Percentiles rank a stretch among this genome's conserved stretches.
These are phyloP conservation scores for Setaria italica DNA, from an alignment of 202 grass and related monocot species.

Conservation along the genomic window DNA sequence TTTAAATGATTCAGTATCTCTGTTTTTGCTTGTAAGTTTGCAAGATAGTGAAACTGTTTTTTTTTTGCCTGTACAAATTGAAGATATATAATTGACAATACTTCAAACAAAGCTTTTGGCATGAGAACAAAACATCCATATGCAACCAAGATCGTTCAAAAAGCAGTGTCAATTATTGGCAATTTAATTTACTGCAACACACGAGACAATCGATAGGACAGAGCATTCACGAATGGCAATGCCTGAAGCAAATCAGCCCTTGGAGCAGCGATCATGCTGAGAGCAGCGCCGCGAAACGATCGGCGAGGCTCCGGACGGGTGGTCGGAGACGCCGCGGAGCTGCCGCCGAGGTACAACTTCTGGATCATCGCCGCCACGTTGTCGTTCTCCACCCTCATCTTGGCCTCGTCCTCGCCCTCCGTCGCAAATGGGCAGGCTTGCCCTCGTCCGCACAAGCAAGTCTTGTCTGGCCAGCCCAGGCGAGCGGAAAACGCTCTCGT, in stretches of 20 bases:
- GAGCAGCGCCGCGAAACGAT: slow-evolving; percentile 50
- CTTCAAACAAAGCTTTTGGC: no score
- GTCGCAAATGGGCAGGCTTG: slow-evolving; percentile 39
- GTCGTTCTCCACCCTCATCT: slow-evolving; percentile 58
- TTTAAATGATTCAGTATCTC: no score
- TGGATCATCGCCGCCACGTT: slow-evolving; percentile 75
- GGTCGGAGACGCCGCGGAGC: slow-evolving; percentile 59
- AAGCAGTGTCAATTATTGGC: neutral
- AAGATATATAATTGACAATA: no score
- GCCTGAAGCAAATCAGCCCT: no score
- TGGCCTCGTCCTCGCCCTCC: slow-evolving; percentile 69
- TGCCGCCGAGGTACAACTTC: slow-evolving; percentile 82
- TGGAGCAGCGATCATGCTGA: neutral
- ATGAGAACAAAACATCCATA: neutral
- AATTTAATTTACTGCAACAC: neutral
- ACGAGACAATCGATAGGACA: neutral
- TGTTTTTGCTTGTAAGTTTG: no score
- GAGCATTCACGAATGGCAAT: no score
- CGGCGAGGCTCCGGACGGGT: slow-evolving; percentile 64
- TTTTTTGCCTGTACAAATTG: no score
- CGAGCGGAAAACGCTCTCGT: no score
- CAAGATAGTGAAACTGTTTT: no score
- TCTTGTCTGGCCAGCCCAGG: no score
- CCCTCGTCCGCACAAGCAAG: no score
- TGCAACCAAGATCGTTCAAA: neutral